Conservation (phyloP, 805 yeast species). For the Candida gorgasii region DNA sequence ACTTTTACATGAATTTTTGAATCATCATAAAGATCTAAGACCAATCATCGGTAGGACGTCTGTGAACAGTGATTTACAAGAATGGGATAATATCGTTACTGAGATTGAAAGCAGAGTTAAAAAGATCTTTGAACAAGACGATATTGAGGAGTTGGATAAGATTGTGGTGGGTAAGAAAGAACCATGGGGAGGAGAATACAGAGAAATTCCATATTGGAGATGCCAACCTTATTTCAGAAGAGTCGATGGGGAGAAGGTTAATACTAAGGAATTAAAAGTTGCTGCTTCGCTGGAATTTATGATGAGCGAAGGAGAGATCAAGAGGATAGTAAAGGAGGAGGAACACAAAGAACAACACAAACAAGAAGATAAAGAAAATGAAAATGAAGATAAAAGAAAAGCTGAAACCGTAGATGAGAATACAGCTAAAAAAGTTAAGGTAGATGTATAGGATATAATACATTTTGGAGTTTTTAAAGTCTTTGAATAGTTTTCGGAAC, state of each 20-base stretch:
- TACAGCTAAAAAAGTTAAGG: constrained; percentile 1
- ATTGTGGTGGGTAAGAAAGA: constrained; percentile 55
- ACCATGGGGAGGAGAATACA: constrained; percentile 80
- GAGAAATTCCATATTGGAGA: constrained; percentile 89
- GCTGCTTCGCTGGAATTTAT: constrained; percentile 31
- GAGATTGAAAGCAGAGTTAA: constrained; percentile 68
- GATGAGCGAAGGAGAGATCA: background rate
- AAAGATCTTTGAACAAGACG: constrained; percentile 51
- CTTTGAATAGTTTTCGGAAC: too few relatives aligned
- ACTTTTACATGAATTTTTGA: constrained; percentile 76
- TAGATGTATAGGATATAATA: background rate
- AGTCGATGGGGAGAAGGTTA: constrained; percentile 69
- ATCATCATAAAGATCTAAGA: constrained; percentile 75
- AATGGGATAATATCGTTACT: constrained; percentile 54
- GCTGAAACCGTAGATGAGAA: constrained; percentile 1
- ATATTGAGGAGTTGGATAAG: constrained; percentile 57
- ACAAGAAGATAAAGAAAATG: constrained; percentile 5
- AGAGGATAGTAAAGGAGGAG: background rate
- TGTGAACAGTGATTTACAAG: constrained; percentile 36
- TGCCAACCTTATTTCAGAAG: constrained; percentile 93
- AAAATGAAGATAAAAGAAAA: background rate
- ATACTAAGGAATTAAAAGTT: constrained; percentile 35
- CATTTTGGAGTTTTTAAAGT: too few relatives aligned
- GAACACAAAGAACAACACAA: background rate
- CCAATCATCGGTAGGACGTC: constrained; percentile 61